A percentile compares a stretch with the other conserved stretches of the same genome.
Conservation (phyloP, 2,329 filamentous ascomycete genomes). For the Fusarium marasasianum region DNA sequence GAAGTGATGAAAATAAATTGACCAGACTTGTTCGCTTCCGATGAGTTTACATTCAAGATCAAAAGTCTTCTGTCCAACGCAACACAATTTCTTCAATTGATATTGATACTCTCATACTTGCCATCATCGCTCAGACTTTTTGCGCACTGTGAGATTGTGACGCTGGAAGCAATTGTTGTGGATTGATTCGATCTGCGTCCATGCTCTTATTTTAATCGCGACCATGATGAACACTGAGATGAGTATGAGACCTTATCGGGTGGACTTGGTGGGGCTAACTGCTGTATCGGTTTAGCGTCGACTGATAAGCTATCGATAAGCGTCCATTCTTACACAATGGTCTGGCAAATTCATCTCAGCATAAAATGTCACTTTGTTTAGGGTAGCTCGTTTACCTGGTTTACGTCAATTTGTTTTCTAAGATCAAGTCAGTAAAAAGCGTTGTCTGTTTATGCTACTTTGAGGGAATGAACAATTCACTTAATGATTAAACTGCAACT, state of each 20-base stretch:
- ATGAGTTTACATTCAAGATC: too few species aligned
- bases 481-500: rapidly evolving
- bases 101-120: too few species aligned
- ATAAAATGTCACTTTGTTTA: rapidly evolving
- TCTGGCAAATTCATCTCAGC: too few species aligned
- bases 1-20: rapidly evolving
- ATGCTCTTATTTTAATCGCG: background rate
- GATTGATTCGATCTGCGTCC: background rate
- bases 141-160: background rate
- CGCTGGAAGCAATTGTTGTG: background rate
- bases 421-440: background rate
- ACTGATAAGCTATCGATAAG: background rate
- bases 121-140: background rate
- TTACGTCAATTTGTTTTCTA: too few species aligned
- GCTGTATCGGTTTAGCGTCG: rapidly evolving
- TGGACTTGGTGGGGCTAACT: background rate
- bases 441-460: rapidly evolving
- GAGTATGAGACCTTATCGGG: background rate
- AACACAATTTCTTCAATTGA: too few species aligned
- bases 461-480: rapidly evolving
- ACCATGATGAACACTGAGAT: background rate
- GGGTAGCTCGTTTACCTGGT: too few species aligned
- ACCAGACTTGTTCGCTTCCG: rapidly evolving
- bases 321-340: too few species aligned
- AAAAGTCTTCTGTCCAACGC: too few species aligned